A percentile compares a stretch with the other conserved stretches of the same genome.
phyloP scores from a whole-genome alignment of 2,329 filamentous ascomycete species.

The Trichoderma arundinaceum region DNA sequence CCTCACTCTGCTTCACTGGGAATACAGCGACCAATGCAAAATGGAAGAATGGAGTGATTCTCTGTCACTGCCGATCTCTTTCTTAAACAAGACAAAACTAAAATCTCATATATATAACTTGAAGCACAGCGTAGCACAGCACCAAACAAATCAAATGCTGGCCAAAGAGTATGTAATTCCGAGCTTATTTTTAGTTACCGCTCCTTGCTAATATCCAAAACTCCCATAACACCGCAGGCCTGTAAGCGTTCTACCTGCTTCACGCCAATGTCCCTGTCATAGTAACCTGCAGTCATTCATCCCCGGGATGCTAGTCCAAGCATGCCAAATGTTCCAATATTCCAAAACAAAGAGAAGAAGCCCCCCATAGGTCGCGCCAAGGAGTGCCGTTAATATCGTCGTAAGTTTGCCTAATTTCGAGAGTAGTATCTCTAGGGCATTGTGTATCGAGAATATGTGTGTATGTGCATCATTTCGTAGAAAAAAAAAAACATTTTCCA shows the following conservation, averaged over 20 bases:
- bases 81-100: background rate
- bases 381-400: background rate
- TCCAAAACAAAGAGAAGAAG: background rate
- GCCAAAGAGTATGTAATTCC: background rate
- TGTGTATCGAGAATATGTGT: background rate
- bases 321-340: too few species aligned
- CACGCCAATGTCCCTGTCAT: background rate
- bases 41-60: background rate
- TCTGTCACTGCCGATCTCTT: background rate
- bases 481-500: background rate
- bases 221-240: slow-evolving; percentile 1
- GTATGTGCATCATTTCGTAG: background rate
- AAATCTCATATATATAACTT: background rate
- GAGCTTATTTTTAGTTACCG: background rate
- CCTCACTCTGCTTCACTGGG: background rate
- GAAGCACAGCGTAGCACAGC: background rate
- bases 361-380: background rate
- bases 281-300: background rate
- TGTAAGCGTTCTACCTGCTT: background rate
- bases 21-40: too few species aligned
- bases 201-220: background rate
- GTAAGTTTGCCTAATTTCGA: background rate
- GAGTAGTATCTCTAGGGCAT: background rate
- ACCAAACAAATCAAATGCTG: background rate
- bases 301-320: background rate